Conservation (phyloP, 352 stramenopile genomes). For the Elongisporangium undulatum region DNA sequence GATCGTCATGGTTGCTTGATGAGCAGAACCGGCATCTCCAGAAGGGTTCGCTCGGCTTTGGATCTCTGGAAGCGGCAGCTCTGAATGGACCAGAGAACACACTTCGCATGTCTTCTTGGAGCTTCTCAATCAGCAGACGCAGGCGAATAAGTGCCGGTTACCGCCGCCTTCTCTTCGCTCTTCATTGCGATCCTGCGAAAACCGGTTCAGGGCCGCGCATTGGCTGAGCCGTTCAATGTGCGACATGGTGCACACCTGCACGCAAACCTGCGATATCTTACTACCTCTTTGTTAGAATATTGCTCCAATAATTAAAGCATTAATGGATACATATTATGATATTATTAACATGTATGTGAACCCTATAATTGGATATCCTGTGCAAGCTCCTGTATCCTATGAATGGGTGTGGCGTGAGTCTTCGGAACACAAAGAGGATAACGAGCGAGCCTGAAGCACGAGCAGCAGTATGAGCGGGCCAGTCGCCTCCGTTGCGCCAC, state of each 20-base stretch:
- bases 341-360: neutral
- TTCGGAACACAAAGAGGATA: conserved; percentile 9
- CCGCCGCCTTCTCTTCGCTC: neutral
- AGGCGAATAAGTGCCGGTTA: conserved; percentile 1
- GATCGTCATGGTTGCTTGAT: conserved; percentile 7
- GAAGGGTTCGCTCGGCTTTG: neutral
- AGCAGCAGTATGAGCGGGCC: conserved; percentile 1
- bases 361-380: conserved; percentile 2
- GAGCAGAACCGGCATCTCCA: conserved; percentile 21
- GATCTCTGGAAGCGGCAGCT: neutral
- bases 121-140: neutral
- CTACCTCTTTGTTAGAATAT: neutral
- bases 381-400: neutral
- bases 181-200: conserved; percentile 1
- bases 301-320: neutral
- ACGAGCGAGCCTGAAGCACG: conserved; percentile 1
- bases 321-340: neutral
- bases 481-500: conserved; percentile 1
- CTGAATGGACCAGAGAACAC: conserved; percentile 8
- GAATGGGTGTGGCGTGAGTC: neutral
- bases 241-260: conserved; percentile 24
- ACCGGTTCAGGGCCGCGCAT: neutral
- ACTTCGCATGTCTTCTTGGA: neutral
- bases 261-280: neutral
- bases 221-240: conserved; percentile 8